Percentiles rank a stretch among this genome's conserved stretches.
These are phyloP conservation scores for Linderniella brevidens DNA, from an alignment of 257 asterid genomes.

Conservation along the genomic window DNA sequence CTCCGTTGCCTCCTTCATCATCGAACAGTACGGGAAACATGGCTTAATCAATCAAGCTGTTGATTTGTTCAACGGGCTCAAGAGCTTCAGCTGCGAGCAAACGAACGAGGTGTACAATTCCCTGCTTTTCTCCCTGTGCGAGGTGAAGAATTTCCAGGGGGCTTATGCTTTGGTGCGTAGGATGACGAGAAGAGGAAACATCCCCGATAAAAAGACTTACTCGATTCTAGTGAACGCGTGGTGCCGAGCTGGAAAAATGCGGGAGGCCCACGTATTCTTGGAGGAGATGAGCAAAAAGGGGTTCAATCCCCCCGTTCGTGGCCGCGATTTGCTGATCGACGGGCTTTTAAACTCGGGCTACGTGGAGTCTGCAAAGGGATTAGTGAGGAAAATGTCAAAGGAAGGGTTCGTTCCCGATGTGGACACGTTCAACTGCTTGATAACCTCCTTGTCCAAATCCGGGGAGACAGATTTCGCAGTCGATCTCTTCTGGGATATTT, in stretches of 20 bases:
- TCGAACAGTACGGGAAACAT: conserved; percentile 75
- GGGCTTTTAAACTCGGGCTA: conserved; percentile 90
- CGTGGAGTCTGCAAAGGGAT: conserved; percentile 85
- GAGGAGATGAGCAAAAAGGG: conserved; percentile 94
- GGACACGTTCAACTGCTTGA: conserved; percentile 65
- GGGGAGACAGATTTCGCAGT: conserved; percentile 68
- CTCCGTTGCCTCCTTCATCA: conserved; percentile 57
- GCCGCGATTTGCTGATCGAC: conserved; percentile 73
- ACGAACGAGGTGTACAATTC: conserved; percentile 73
- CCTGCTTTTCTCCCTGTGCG: conserved; percentile 75
- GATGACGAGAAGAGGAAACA: conserved; percentile 57
- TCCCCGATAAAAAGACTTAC: conserved; percentile 72
- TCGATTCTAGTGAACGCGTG: conserved; percentile 80
- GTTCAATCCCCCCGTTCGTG: conserved; percentile 86
- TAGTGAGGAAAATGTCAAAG: conserved; percentile 80
- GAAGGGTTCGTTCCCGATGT: conserved; percentile 85
- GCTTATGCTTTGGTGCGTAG: conserved; percentile 86
- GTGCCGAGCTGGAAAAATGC: conserved; percentile 94
- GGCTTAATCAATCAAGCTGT: conserved; percentile 87
- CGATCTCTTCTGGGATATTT: conserved; percentile 55
- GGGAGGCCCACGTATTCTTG: conserved; percentile 83
- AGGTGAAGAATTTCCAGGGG: conserved; percentile 88
- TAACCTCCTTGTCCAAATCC: conserved; percentile 53
- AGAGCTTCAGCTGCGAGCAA: conserved; percentile 58
- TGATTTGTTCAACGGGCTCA: conserved; percentile 64